Base-by-base conservation (phyloP, 805 yeast genomes). In the Candida hungchunana region DNA sequence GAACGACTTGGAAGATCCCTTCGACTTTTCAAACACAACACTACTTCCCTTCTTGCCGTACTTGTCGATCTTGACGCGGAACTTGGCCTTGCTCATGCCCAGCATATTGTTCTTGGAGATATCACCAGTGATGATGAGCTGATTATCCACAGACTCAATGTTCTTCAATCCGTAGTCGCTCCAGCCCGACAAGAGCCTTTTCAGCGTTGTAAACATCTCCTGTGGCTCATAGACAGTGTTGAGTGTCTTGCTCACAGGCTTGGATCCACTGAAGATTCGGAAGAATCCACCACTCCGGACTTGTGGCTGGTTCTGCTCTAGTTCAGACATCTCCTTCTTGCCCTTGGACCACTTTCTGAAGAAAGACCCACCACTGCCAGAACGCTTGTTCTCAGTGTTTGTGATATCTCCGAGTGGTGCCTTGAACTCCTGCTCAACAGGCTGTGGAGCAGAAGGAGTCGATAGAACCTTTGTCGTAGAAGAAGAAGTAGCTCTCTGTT, bases 161-260 rank as follows among this genome's bases (percentile, higher is more conserved):
- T 75, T 69, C 46, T 71, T 74, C 48, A 82, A 59, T 7, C 93
- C 90, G 49, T 81, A 81, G 41, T 72, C 75, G 11, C 75, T 70
- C 93, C 93, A 82, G 13, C 81, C 76, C 29, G 59, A 64, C 45
- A 82, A 62, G 37, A 82, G 67, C 29, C 82, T 75, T 53, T 64
- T 70, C 47, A 82, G 60, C 3, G 87, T 86, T 29, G 75, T 74
- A 42, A 73, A 71, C 69, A 82, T 69, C 53, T 82, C 86, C 18
- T 63, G 70, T 39, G 62, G 54, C 24, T 46, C 57, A 29, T 58
- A 49, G 7, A 64, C 59, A 7, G 54, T 55, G 13, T 63, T 56
- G 26, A 56, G 41, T 4, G 63, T 41, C 27, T 54, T 52, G 13
- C 40, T 34, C 12, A 28, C 27, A n/a, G 51, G 41, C 13, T 33